These are phyloP conservation scores for Gypsophila paniculata DNA, from an alignment of 179 eudicot species.

Conservation along the genomic window DNA sequence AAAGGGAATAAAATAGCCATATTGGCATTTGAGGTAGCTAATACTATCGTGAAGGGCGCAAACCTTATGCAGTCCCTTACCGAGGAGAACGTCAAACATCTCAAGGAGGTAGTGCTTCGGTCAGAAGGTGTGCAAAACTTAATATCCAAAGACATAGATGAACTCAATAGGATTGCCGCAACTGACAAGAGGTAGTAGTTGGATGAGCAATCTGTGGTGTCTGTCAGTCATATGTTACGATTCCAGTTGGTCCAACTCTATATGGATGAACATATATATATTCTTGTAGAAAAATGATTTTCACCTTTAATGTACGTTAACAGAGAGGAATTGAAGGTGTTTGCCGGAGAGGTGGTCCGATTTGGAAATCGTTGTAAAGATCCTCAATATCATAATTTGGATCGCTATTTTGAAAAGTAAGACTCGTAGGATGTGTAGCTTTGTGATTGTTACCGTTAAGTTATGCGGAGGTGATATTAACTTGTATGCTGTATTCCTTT, in stretches of 20 bases:
- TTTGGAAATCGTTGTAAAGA: constrained; percentile 98
- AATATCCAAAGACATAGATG: constrained; percentile 71
- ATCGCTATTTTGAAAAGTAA: constrained; percentile 96
- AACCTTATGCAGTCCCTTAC: constrained; percentile 92
- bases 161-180: constrained; percentile 85
- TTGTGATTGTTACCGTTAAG: constrained; percentile 14
- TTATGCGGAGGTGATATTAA: constrained; percentile 7
- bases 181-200: constrained; percentile 75
- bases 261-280: background rate
- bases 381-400: constrained; percentile 98
- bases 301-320: constrained; percentile 17
- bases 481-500: background rate
- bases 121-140: constrained; percentile 83
- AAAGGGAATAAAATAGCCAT: constrained; percentile 68
- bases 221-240: constrained; percentile 1
- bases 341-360: constrained; percentile 89
- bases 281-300: constrained; percentile 11
- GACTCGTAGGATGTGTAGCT: constrained; percentile 11
- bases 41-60: constrained; percentile 88
- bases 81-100: constrained; percentile 62
- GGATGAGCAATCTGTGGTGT: constrained; percentile 11
- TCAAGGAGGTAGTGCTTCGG: constrained; percentile 81
- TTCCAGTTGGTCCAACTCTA: background rate
- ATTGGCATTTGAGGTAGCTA: constrained; percentile 93
- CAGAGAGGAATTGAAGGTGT: constrained; percentile 89